Conservation (phyloP, 2,329 filamentous ascomycete genomes). For the Diaporthe longicolla region DNA sequence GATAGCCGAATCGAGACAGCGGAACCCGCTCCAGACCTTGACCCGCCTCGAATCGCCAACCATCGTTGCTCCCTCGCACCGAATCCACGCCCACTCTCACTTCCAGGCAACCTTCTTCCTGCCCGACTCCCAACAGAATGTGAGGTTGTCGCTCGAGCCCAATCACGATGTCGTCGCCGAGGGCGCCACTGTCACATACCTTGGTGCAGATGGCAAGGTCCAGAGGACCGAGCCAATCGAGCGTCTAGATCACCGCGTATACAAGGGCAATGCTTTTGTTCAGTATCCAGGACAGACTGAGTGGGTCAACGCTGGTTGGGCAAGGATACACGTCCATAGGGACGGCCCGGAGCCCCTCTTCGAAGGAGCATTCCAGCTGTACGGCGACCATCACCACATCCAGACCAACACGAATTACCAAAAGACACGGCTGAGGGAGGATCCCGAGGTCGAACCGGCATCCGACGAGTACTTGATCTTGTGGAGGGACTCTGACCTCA, state of each 20-base stretch:
- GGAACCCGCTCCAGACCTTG: slow-evolving; percentile 83
- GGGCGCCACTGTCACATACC: slow-evolving; percentile 79
- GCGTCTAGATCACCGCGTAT: slow-evolving; percentile 83
- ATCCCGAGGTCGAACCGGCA: slow-evolving; percentile 74
- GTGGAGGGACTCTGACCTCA: slow-evolving; percentile 91
- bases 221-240: slow-evolving; percentile 77
- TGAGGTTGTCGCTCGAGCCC: slow-evolving; percentile 87
- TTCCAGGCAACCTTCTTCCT: slow-evolving; percentile 90
- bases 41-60: slow-evolving; percentile 80
- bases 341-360: slow-evolving; percentile 88
- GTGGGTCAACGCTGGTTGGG: slow-evolving; percentile 90
- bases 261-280: slow-evolving; percentile 83
- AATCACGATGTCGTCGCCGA: slow-evolving; percentile 91
- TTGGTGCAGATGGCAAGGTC: slow-evolving; percentile 80
- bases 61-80: slow-evolving; percentile 76
- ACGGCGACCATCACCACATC: slow-evolving; percentile 88
- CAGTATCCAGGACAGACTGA: slow-evolving; percentile 69
- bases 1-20: slow-evolving; percentile 77
- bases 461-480: slow-evolving; percentile 86
- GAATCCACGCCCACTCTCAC: slow-evolving; percentile 82
- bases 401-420: slow-evolving; percentile 82
- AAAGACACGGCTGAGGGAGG: slow-evolving; percentile 77
- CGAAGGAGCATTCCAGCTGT: slow-evolving; percentile 87
- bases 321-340: slow-evolving; percentile 80
- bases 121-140: slow-evolving; percentile 74